Base-by-base conservation (phyloP, 768 basidiomycete genomes). In the Favolaschia claudopus region DNA sequence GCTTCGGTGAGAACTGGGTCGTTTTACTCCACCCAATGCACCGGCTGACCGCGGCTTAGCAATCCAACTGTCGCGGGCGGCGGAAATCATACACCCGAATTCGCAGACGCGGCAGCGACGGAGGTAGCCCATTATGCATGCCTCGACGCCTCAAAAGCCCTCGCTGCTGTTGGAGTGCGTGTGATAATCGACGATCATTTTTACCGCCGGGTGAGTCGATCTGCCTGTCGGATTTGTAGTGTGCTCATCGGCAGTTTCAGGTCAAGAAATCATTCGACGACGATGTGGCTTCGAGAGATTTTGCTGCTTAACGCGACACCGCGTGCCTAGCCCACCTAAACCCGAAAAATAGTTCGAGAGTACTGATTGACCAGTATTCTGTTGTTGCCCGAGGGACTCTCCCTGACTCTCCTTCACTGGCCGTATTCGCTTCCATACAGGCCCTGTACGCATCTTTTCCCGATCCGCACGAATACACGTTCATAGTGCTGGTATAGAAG, bases 11-110 rank as follows among this genome's bases (percentile, higher is more conserved):
- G 74, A n/a, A n/a, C n/a, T n/a, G n/a, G n/a, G n/a, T n/a, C n/a
- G n/a, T n/a, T n/a, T n/a, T n/a, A n/a, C n/a, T n/a, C n/a, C n/a
- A n/a, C n/a, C n/a, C n/a, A n/a, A n/a, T n/a, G n/a, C n/a, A n/a
- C n/a, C 60, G n/a, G 22, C 31, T 43, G 22, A 17, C 22, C 33
- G 13, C 27, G 5, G 22, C 17, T 48, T 92, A 92, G 89, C 12
- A 94, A 94, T 37, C 93, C 92, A 4, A 92, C 89, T 0, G 77
- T 85, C 20, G 69, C 76, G 0, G 79, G 86, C 62, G 92, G 91
- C 12, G 91, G 91, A 8, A 93, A 93, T 67, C 93, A 94, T 64
- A 93, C 93, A 0, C 75, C 74, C 2, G 86, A 76, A 13, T 94
- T 94, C 69, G 74, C 83, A n/a, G 73, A 82, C 19, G 76, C 90